These are phyloP conservation scores for Psilocybe azurescens DNA, from an alignment of 768 basidiomycete genomes.

Conservation along the genomic window DNA sequence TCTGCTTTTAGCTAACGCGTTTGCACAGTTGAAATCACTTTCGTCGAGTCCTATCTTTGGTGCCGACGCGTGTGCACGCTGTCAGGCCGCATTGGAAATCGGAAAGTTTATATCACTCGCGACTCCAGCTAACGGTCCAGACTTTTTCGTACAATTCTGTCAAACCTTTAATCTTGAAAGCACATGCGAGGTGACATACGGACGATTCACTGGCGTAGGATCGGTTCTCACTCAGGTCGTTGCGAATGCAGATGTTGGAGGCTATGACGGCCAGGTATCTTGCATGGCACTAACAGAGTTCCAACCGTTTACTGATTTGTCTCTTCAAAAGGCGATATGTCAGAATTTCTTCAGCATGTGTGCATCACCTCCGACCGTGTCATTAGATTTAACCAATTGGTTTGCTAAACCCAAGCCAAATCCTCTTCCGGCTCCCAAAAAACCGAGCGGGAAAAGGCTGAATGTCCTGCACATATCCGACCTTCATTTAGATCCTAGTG, in stretches of 20 bases:
- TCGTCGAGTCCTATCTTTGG: constrained; percentile 56
- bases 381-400: constrained; percentile 70
- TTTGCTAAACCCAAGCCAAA: constrained; percentile 81
- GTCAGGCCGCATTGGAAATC: constrained; percentile 63
- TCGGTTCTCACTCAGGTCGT: constrained; percentile 72
- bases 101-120: constrained; percentile 71
- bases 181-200: constrained; percentile 54
- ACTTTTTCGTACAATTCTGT: constrained; percentile 64
- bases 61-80: constrained; percentile 59
- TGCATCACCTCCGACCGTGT: constrained; percentile 57
- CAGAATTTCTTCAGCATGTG: constrained; percentile 63
- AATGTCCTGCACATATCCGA: constrained; percentile 83
- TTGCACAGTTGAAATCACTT: constrained; percentile 63
- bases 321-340: constrained; percentile 55
- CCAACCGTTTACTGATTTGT: neutral
- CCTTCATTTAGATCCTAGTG: constrained; percentile 77
- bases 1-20: constrained; percentile 54
- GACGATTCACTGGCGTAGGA: constrained; percentile 50
- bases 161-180: constrained; percentile 55
- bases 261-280: constrained; percentile 73
- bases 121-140: constrained; percentile 63
- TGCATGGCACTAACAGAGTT: too few relatives aligned
- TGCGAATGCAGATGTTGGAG: constrained; percentile 72
- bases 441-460: constrained; percentile 65
- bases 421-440: constrained; percentile 61